Evolutionary conservation across 2,329 filamentous ascomycete species (phyloP).

Genomic region (Alternaria sp.): DNA sequence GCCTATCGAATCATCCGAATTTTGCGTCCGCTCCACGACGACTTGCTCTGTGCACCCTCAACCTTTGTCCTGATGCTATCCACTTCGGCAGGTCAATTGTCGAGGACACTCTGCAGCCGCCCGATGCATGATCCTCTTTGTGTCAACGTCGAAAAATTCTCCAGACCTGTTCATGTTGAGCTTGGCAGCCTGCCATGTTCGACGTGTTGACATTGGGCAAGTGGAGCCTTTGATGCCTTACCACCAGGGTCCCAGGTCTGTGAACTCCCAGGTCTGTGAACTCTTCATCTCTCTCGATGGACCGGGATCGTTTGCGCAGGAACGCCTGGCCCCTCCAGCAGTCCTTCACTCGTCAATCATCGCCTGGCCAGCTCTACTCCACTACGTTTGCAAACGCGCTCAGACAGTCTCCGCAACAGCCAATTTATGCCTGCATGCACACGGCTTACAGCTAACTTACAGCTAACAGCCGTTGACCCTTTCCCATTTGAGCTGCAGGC

Average conservation of each 20-base stretch:
- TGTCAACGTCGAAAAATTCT: conserved; percentile 7
- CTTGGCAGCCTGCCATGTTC: conserved; percentile 4
- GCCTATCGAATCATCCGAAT: conserved; percentile 36
- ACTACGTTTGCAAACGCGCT: conserved; percentile 32
- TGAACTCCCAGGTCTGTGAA: conserved; percentile 1
- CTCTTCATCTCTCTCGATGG: conserved; percentile 9
- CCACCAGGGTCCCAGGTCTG: conserved; percentile 11
- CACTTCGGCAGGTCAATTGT: conserved; percentile 23
- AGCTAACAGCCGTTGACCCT: conserved; percentile 50
- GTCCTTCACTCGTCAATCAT: conserved; percentile 36
- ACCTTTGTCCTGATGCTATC: conserved; percentile 21
- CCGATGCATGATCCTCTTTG: conserved; percentile 18
- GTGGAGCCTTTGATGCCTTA: conserved; percentile 16
- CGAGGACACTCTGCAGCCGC: conserved; percentile 28
- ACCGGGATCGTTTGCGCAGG: conserved; percentile 23
- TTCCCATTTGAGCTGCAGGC: conserved; percentile 43
- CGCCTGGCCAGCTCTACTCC: conserved; percentile 20
- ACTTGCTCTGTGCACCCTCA: conserved; percentile 30
- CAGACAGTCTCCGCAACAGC: conserved; percentile 40
- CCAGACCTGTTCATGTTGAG: conserved; percentile 5
- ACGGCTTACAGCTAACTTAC: conserved; percentile 42
- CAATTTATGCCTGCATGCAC: conserved; percentile 45
- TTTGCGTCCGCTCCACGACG: conserved; percentile 23
- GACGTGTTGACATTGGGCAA: neutral
- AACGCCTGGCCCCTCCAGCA: conserved; percentile 31